Evolutionary conservation across 805 yeast species (phyloP).

Genomic region (Ogataea haglerorum): DNA sequence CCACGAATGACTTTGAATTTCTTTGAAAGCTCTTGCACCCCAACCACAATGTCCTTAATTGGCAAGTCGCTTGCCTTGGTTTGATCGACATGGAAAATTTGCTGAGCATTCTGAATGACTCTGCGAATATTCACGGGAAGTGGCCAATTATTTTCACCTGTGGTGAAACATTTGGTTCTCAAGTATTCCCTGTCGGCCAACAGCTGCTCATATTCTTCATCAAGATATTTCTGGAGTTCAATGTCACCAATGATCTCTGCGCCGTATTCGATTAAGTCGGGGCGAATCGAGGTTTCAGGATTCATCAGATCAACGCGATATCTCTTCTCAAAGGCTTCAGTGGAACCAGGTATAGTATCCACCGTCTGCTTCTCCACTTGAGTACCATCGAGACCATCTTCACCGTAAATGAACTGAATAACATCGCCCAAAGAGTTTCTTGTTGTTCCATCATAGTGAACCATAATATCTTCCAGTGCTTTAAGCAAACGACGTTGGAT

Average conservation of each 20-base stretch:
- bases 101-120: constrained; percentile 94
- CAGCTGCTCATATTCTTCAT: constrained; percentile 80
- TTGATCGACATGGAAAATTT: constrained; percentile 90
- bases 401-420: constrained; percentile 96
- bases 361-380: constrained; percentile 95
- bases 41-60: constrained; percentile 70
- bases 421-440: constrained; percentile 96
- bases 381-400: constrained; percentile 98
- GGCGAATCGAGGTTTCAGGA: constrained; percentile 58
- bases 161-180: constrained; percentile 77
- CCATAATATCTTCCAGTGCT: constrained; percentile 96
- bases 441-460: constrained; percentile 96
- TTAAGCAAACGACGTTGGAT: constrained; percentile 97
- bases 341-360: constrained; percentile 93
- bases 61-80: constrained; percentile 87
- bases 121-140: constrained; percentile 96
- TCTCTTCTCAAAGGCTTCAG: constrained; percentile 73
- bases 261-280: constrained; percentile 81
- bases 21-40: constrained; percentile 65
- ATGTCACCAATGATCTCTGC: constrained; percentile 88
- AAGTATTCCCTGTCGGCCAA: constrained; percentile 71
- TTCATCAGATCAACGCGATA: constrained; percentile 86
- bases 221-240: constrained; percentile 74
- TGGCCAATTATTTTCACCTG: constrained; percentile 97
- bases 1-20: constrained; percentile 82